Conservation (phyloP, 257 asterid genomes). For the Parsonsia alboflavescens region DNA sequence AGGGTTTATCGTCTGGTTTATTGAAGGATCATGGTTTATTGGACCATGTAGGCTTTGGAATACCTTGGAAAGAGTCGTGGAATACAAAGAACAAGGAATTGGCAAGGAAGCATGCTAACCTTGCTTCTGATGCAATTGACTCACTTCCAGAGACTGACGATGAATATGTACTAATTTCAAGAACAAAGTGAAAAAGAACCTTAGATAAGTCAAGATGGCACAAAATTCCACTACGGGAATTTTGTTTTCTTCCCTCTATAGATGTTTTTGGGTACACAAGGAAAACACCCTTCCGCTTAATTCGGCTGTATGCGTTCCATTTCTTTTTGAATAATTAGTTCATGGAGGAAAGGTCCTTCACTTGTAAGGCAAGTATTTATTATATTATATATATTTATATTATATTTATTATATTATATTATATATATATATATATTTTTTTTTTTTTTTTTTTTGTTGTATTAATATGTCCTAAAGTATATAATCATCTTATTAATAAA, state of each 20-base stretch:
- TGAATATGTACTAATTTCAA: constrained; percentile 63
- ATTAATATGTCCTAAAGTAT: too few relatives aligned
- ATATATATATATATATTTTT: too few relatives aligned
- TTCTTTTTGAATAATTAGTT: constrained; percentile 11
- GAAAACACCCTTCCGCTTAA: constrained; percentile 6
- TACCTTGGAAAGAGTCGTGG: constrained; percentile 78
- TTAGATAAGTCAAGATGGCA: background rate
- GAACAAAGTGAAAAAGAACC: constrained; percentile 43
- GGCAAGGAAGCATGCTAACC: constrained; percentile 73
- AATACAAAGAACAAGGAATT: constrained; percentile 77
- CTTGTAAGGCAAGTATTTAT: background rate
- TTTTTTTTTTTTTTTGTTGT: too few relatives aligned
- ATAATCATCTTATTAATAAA: too few relatives aligned
- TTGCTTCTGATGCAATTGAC: constrained; percentile 75
- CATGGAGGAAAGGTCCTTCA: background rate
- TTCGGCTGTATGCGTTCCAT: constrained; percentile 15
- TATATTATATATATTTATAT: too few relatives aligned
- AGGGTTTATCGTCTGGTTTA: background rate
- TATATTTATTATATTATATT: too few relatives aligned
- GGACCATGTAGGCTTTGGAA: constrained; percentile 61
- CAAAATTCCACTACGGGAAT: background rate
- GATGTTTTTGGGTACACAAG: constrained; percentile 3
- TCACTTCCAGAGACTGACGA: constrained; percentile 70
- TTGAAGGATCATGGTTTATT: constrained; percentile 4
- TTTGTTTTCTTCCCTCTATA: constrained; percentile 20